Evolutionary conservation across 1,284 basidiomycete genomes (phyloP).

Genomic region (Earliella scabrosa): DNA sequence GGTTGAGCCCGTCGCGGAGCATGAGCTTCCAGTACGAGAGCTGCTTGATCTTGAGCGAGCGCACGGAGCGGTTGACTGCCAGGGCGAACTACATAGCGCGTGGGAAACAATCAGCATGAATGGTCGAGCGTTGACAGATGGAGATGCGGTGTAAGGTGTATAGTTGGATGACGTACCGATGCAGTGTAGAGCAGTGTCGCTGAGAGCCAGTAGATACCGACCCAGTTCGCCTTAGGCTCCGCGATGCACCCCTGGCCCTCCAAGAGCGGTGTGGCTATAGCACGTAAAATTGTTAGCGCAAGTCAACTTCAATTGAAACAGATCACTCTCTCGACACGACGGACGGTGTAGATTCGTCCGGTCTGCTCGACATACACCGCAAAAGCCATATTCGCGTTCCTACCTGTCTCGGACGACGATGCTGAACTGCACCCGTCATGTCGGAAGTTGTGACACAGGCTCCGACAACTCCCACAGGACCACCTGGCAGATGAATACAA

Average conservation of each 20-base stretch:
- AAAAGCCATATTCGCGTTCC: too few relatives aligned
- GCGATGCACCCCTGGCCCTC: constrained; percentile 82
- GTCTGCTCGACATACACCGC: too few relatives aligned
- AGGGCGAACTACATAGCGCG: constrained; percentile 52
- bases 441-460: not conserved
- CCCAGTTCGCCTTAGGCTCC: constrained; percentile 76
- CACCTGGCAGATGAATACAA: not conserved
- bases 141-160: not conserved
- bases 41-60: constrained; percentile 61
- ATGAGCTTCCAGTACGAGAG: constrained; percentile 79
- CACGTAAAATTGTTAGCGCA: not conserved
- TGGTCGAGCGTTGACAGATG: not conserved
- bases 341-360: too few relatives aligned
- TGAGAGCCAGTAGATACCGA: constrained; percentile 81
- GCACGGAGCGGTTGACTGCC: constrained; percentile 64
- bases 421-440: not conserved
- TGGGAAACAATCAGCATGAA: constrained; percentile 5
- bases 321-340: too few relatives aligned
- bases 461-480: not conserved
- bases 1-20: constrained; percentile 84
- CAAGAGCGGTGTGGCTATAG: constrained; percentile 65
- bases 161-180: constrained; percentile 47
- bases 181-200: constrained; percentile 73
- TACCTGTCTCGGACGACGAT: too few relatives aligned
- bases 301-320: too few relatives aligned